Evolutionary conservation across 1,284 basidiomycete genomes (phyloP).

Genomic region (Mrakiaceae sp.): DNA sequence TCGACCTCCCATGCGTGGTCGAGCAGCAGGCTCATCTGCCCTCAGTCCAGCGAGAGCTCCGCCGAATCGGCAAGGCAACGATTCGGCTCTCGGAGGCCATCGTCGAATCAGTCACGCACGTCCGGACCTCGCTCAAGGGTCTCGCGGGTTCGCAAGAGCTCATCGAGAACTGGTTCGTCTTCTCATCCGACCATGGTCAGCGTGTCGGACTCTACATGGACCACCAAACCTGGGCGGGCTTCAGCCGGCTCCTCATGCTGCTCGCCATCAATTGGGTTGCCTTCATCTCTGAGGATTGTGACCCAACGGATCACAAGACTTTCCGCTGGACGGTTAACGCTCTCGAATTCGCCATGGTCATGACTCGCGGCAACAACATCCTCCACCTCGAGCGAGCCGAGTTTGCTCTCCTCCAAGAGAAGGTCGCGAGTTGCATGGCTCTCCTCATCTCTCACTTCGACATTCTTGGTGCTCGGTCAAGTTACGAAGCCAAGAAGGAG

Average conservation of each 20-base stretch:
- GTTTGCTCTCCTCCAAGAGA: conserved; percentile 76
- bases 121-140: conserved; percentile 54
- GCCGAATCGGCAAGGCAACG: conserved; percentile 79
- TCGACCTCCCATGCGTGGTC: conserved; percentile 47
- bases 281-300: conserved; percentile 97
- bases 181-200: conserved; percentile 83
- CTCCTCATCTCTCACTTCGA: conserved; percentile 95
- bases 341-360: conserved; percentile 81
- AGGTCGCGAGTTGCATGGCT: conserved; percentile 93
- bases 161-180: conserved; percentile 89
- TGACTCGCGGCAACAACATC: conserved; percentile 83
- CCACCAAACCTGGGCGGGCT: conserved; percentile 53
- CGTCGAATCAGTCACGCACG: conserved; percentile 75
- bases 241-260: conserved; percentile 70
- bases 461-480: conserved; percentile 85
- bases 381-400: conserved; percentile 77
- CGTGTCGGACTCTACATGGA: conserved; percentile 83
- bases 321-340: conserved; percentile 98
- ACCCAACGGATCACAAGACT: conserved; percentile 88
- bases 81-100: conserved; percentile 87
- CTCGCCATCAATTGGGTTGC: conserved; percentile 94
- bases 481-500: conserved; percentile 73
- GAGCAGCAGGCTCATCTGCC: conserved; percentile 90
- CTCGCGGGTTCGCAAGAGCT: conserved; percentile 68
- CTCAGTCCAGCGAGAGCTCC: conserved; percentile 74